Evolutionary conservation across 1,139 yeast genomes (phyloP), one percentile per base, ranked within the genome.

Genomic region (Candida sp.): DNA sequence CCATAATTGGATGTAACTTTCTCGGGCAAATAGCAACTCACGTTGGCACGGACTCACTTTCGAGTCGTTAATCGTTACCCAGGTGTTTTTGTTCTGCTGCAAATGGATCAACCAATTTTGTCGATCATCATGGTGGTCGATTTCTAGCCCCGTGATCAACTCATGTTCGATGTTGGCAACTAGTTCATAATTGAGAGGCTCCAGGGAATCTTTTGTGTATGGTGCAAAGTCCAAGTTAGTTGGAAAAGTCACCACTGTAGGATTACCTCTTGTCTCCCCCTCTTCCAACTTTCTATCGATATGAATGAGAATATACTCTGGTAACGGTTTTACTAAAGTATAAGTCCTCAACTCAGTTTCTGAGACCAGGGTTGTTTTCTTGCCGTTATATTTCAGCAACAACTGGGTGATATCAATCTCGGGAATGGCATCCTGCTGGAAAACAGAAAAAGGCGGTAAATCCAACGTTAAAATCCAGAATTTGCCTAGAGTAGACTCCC

Each of bases 1-100:
- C 95, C 95, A 86, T 15, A 86, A 64, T 58, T 85, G 91, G 35
- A 87, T 64, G 59, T 79, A 81, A 38, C 80, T 76, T 50, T 84
- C 88, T 37, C 75, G 73, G 33, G 87, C 59, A 52, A 85, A 83
- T 42, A 87, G 55, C 41, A 86, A 65, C 49, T 84, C 90, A 39
- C 70, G 68, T 36, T 82, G 81, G 35, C 77, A 72, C 12, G 59
- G 58, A 34, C 64, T 69, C 1, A 80, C 74, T 11, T 63, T 59
- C 40, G 79, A 63, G 51, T 85, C 83, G 39, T 75, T 71, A 9
- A 87, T 70, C 46, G 77, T 80, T 4, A 73, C 51, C 95, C 95
- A 87, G 23, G 64, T 61, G 22, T 65, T 61, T 4, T 68, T 56
- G 3, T 64, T 56, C 30, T 65, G 60, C 7, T 68, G 58, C 22